A percentile compares a stretch with the other conserved stretches of the same genome.
phyloP scores from a whole-genome alignment of 1,139 yeast species.

The Nakaseomyces bracarensis region DNA sequence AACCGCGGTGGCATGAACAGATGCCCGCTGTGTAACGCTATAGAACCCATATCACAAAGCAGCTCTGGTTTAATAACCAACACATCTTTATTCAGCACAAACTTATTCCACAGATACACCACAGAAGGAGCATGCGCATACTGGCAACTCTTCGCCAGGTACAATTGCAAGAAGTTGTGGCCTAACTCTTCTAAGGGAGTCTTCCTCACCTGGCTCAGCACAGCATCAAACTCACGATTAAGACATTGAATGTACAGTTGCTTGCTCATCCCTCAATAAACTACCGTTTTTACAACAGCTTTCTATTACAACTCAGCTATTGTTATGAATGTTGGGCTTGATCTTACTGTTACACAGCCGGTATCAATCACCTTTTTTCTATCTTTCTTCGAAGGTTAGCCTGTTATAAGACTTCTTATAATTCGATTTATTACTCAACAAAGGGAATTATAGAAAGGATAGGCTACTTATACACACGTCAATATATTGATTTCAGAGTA shows the following conservation, averaged over 20 bases:
- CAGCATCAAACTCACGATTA: conserved; percentile 22
- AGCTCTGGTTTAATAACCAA: conserved; percentile 20
- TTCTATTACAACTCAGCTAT: too few species aligned
- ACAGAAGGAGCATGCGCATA: conserved; percentile 26
- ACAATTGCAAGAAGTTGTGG: conserved; percentile 21
- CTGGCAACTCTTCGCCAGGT: conserved; percentile 21
- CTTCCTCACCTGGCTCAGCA: conserved; percentile 14
- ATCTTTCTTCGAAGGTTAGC: too few species aligned
- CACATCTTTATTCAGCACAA: conserved; percentile 18
- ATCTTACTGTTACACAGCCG: too few species aligned
- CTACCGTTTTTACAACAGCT: too few species aligned
- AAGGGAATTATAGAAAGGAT: too few species aligned
- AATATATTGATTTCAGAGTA: too few species aligned
- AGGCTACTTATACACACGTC: too few species aligned
- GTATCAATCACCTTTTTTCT: too few species aligned
- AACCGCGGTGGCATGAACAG: conserved; percentile 20
- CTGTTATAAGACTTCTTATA: too few species aligned
- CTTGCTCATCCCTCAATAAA: too few species aligned
- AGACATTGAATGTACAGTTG: conserved; percentile 19
- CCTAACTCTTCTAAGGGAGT: conserved; percentile 20
- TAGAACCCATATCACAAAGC: conserved; percentile 23
- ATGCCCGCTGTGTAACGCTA: conserved; percentile 21
- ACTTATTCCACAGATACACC: conserved; percentile 27
- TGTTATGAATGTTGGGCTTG: too few species aligned
- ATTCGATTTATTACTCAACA: too few species aligned